Evolutionary conservation across 1,139 yeast species (phyloP).

Genomic region (Magnusiomyces tetraspermus): DNA sequence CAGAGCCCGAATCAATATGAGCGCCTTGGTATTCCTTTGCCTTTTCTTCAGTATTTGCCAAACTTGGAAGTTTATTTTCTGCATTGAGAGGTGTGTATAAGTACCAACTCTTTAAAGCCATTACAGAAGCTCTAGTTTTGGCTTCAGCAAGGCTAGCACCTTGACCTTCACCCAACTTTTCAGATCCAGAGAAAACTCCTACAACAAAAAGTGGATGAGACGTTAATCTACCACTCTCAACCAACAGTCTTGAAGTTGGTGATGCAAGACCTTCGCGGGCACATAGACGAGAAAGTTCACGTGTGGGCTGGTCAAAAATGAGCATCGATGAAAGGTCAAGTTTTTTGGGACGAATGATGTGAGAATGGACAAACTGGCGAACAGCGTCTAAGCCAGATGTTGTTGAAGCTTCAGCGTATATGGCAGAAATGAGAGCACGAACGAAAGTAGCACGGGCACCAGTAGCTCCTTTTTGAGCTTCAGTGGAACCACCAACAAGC

Average conservation of each 20-base stretch:
- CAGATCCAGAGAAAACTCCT: constrained; percentile 78
- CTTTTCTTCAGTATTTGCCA: constrained; percentile 24
- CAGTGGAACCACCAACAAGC: constrained; percentile 26
- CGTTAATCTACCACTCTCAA: constrained; percentile 88
- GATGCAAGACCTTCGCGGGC: constrained; percentile 65
- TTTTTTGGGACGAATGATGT: constrained; percentile 62
- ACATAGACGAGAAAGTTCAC: constrained; percentile 72
- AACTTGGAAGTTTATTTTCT: constrained; percentile 44
- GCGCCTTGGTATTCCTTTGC: constrained; percentile 28
- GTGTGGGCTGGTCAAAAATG: constrained; percentile 74
- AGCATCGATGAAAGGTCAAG: constrained; percentile 65
- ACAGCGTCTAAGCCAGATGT: constrained; percentile 46
- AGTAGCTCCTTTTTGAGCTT: constrained; percentile 29
- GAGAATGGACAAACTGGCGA: constrained; percentile 57
- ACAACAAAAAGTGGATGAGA: constrained; percentile 81
- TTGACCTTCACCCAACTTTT: constrained; percentile 87
- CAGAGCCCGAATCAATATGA: constrained; percentile 38
- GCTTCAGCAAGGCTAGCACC: constrained; percentile 92
- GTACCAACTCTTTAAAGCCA: constrained; percentile 86
- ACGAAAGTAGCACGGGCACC: constrained; percentile 43
- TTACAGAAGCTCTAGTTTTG: constrained; percentile 82
- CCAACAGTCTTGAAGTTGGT: constrained; percentile 74
- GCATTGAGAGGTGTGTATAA: constrained; percentile 69
- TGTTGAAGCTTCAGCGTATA: constrained; percentile 31
- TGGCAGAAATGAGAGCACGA: constrained; percentile 39